Percentiles rank a stretch among this genome's conserved stretches.
These are phyloP conservation scores for Ophiostoma angusticollis DNA, from an alignment of 2,329 filamentous ascomycete genomes.

Conservation along the genomic window DNA sequence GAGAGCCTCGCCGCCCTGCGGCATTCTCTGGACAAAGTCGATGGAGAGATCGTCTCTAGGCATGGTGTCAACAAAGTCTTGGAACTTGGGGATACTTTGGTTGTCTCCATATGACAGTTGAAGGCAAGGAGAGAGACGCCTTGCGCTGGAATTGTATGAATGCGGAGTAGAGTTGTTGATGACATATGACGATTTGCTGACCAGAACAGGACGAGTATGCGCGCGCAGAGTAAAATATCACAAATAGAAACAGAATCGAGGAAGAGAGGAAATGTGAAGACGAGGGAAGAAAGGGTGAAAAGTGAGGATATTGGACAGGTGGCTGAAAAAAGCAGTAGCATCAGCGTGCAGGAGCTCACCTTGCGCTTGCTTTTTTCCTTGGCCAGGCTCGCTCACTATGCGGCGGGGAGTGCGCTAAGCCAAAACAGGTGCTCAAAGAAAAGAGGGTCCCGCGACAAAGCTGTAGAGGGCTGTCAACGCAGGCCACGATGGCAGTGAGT, in stretches of 20 bases:
- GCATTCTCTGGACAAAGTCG: constrained; percentile 56
- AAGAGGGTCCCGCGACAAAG: constrained; percentile 3
- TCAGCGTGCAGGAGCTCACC: constrained; percentile 12
- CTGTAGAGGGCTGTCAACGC: no score
- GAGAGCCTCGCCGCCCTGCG: constrained; percentile 43
- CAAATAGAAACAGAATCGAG: no score
- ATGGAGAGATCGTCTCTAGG: constrained; percentile 62
- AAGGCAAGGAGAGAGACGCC: no score
- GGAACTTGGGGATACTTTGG: no score
- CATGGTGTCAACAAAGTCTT: constrained; percentile 39
- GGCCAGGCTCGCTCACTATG: background rate
- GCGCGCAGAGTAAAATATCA: background rate
- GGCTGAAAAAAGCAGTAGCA: constrained; percentile 4
- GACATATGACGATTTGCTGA: no score
- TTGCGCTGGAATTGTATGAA: no score
- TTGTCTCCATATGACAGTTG: no score
- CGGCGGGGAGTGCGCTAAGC: constrained; percentile 9
- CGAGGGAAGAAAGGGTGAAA: background rate
- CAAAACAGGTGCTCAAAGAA: constrained; percentile 6
- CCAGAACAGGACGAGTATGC: background rate
- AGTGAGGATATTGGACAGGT: background rate
- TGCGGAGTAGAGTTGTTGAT: no score
- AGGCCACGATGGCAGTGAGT: no score
- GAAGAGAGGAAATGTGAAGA: background rate
- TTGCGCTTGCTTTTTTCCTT: constrained; percentile 6